Evolutionary conservation across 441 rosid species (phyloP).

Genomic region (Cnidoscolus chayamansa): DNA sequence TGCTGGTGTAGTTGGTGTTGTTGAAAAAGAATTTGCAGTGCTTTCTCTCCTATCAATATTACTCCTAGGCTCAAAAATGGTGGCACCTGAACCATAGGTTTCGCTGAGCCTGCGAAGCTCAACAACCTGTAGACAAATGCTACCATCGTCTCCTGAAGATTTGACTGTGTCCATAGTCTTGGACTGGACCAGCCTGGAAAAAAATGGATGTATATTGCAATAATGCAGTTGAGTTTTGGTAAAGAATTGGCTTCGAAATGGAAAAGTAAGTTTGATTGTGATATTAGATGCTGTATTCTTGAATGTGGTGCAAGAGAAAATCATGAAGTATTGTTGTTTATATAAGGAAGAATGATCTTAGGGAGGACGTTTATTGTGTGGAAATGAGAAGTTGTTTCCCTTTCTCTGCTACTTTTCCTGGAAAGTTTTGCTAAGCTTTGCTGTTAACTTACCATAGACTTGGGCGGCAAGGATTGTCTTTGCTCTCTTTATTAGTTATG

Average conservation of each 20-base stretch:
- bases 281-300: background rate
- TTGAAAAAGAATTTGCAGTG: slow-evolving; percentile 29
- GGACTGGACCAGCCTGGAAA: slow-evolving; percentile 4
- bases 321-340: slow-evolving; percentile 18
- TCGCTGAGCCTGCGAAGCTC: slow-evolving; percentile 50
- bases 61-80: slow-evolving; percentile 53
- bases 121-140: slow-evolving; percentile 47
- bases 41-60: slow-evolving; percentile 50
- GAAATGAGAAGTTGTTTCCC: slow-evolving; percentile 33
- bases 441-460: slow-evolving; percentile 13
- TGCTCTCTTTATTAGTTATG: background rate
- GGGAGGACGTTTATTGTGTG: slow-evolving; percentile 42
- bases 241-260: slow-evolving; percentile 9
- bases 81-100: slow-evolving; percentile 43
- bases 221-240: background rate
- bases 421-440: slow-evolving; percentile 12
- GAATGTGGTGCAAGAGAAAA: background rate
- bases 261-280: background rate
- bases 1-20: slow-evolving; percentile 22
- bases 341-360: slow-evolving; percentile 33
- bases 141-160: slow-evolving; percentile 40
- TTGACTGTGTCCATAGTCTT: slow-evolving; percentile 37
- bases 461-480: slow-evolving; percentile 26
- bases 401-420: slow-evolving; percentile 28
- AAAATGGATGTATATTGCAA: background rate